Evolutionary conservation across 2,329 filamentous ascomycete genomes (phyloP), one percentile per base, ranked within the genome.

Genomic region (Colletotrichum sp.): DNA sequence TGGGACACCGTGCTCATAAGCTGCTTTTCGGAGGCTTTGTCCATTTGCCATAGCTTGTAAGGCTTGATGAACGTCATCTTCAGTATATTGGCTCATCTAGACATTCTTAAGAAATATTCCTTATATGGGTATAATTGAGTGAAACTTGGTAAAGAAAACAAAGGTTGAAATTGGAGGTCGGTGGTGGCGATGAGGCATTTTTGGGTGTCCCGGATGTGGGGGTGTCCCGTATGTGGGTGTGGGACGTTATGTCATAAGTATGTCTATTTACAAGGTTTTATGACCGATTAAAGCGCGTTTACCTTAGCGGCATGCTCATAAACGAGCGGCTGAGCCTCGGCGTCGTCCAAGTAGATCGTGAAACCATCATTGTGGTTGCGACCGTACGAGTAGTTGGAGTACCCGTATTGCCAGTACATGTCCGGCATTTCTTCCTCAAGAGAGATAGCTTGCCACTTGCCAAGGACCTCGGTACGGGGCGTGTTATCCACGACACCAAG

Each of bases 331-430:
- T 84, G 78, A 1, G 86, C 87, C 78, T 90, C 84, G 5, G 84
- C 82, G 15, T 87, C 85, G 31, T 90, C 88, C 34, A 90, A 76
- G 76, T 84, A 90, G 63, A 90, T 89, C 2, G 89, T 90, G 77
- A 90, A 90, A 0, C 88, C 88, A 67, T 90, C 89, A 57, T 90
- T 81, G 65, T 90, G 82, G 77, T 90, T 90, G 55, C 84, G 83
- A 1, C 89, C 88, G 51, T 88, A 89, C 5, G 87, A 89, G 76
- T 85, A 90, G 0, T 82, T 82, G 6, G 83, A 84, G 75, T 81
- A 90, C 0, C 89, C 89, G 75, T 83, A 90, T 75, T 90, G 89
- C 89, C 89, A 90, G 80, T 86, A 90, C 84, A 90, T 83, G 74
- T 90, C 88, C 4, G 86, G 81, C 78, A 90, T 82, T 76, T 86